Conservation (phyloP, 2,329 filamentous ascomycete genomes). For the Neofusicoccum sp. region DNA sequence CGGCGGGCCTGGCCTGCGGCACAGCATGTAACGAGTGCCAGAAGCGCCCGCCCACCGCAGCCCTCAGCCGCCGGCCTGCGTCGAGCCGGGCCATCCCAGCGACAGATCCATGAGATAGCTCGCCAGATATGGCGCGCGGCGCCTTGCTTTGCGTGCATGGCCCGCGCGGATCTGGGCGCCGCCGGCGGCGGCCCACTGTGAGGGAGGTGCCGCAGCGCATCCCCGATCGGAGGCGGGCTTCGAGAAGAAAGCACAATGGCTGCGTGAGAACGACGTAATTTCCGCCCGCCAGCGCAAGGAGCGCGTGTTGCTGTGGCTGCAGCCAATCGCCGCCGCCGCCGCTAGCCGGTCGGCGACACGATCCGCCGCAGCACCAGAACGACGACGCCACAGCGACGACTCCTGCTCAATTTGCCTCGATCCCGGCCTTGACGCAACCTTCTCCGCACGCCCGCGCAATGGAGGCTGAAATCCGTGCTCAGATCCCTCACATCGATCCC, state of each 20-base stretch:
- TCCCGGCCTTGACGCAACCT: neutral
- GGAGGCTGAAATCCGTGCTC: constrained; percentile 82
- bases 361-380: neutral
- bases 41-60: neutral
- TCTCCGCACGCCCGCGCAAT: constrained; percentile 48
- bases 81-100: constrained; percentile 8
- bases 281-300: neutral
- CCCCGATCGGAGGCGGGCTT: constrained; percentile 7
- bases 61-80: neutral
- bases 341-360: too few relatives aligned
- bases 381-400: neutral
- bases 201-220: constrained; percentile 3
- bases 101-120: constrained; percentile 6
- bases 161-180: neutral
- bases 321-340: neutral
- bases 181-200: constrained; percentile 7
- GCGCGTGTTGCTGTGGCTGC: neutral
- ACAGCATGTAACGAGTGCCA: neutral
- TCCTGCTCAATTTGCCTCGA: neutral
- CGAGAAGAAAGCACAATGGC: constrained; percentile 11
- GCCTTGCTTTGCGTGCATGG: constrained; percentile 14
- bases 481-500: constrained; percentile 83
- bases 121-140: neutral
- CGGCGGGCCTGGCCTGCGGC: neutral
- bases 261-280: neutral